phyloP scores from a whole-genome alignment of 202 grass and related monocot species.

The Dendrocalamus latiflorus region DNA sequence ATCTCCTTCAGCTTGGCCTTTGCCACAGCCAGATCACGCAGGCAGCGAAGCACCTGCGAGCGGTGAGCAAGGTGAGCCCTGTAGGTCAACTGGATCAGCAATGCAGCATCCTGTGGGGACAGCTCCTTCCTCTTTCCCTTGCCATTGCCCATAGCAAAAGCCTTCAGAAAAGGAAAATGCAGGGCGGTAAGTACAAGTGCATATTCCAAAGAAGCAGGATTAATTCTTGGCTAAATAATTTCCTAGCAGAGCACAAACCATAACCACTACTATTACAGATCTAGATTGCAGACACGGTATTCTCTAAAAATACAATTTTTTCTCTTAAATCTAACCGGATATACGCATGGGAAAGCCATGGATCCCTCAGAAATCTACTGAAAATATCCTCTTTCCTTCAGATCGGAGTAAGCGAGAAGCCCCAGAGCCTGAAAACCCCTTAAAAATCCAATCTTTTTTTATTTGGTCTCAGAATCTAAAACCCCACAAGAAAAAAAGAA shows the following conservation, averaged over 20 bases:
- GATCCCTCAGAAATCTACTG: not conserved
- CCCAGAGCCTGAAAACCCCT: not conserved
- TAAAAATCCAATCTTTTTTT: not conserved
- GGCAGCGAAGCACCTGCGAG: slow-evolving; percentile 74
- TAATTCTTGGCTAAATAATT: not conserved
- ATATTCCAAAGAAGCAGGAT: not conserved
- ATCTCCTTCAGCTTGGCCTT: slow-evolving; percentile 94
- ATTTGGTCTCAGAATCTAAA: not conserved
- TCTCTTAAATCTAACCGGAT: not conserved
- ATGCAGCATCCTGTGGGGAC: slow-evolving; percentile 64
- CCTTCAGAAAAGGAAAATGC: slow-evolving; percentile 28
- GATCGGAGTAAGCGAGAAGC: not conserved
- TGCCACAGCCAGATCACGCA: slow-evolving; percentile 74
- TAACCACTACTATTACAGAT: not conserved
- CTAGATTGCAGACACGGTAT: not conserved
- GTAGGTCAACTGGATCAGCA: slow-evolving; percentile 78
- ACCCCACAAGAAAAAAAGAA: not conserved
- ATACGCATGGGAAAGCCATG: not conserved
- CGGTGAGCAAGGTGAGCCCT: slow-evolving; percentile 75
- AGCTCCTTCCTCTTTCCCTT: slow-evolving; percentile 86
- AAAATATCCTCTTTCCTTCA: not conserved
- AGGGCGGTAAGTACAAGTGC: not conserved
- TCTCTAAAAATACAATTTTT: not conserved
- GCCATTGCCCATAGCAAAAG: slow-evolving; percentile 44
- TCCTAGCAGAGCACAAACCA: not conserved